These are phyloP conservation scores for Pyricularia sp. DNA, from an alignment of 2,329 filamentous ascomycete species.

Conservation along the genomic window DNA sequence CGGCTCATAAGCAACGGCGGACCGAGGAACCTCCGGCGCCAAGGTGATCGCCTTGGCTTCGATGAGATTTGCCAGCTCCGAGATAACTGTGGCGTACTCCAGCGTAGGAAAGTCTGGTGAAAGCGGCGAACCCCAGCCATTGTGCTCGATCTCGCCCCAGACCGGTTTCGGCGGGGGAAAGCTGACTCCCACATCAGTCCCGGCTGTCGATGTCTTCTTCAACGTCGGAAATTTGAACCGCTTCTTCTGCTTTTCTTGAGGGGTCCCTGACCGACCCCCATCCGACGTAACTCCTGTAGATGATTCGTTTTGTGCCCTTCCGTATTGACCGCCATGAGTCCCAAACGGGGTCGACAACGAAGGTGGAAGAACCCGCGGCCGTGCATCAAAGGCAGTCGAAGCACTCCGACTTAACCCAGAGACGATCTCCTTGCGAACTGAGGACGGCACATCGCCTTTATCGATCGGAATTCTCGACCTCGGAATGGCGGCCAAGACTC, in stretches of 20 bases:
- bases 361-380: slow-evolving; percentile 43
- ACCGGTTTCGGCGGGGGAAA: slow-evolving; percentile 38
- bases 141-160: slow-evolving; percentile 78
- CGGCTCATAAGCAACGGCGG: slow-evolving; percentile 7
- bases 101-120: slow-evolving; percentile 63
- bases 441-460: slow-evolving; percentile 64
- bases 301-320: background rate
- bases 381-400: slow-evolving; percentile 63
- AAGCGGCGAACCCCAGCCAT: slow-evolving; percentile 76
- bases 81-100: slow-evolving; percentile 70
- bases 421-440: slow-evolving; percentile 63
- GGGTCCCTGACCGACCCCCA: background rate
- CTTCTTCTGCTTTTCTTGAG: background rate
- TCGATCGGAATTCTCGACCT: slow-evolving; percentile 78
- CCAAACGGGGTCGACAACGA: background rate
- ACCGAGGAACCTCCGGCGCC: slow-evolving; percentile 43
- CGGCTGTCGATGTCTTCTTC: slow-evolving; percentile 9
- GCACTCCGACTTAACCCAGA: slow-evolving; percentile 64
- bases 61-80: slow-evolving; percentile 77
- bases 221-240: slow-evolving; percentile 3
- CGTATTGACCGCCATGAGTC: background rate
- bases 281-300: background rate
- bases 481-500: slow-evolving; percentile 67
- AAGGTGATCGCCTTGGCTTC: slow-evolving; percentile 88
- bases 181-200: slow-evolving; percentile 23